A percentile compares a stretch with the other conserved stretches of the same genome.
phyloP scores from a whole-genome alignment of 345 rosid genomes.

The Eucalyptus curtisii region DNA sequence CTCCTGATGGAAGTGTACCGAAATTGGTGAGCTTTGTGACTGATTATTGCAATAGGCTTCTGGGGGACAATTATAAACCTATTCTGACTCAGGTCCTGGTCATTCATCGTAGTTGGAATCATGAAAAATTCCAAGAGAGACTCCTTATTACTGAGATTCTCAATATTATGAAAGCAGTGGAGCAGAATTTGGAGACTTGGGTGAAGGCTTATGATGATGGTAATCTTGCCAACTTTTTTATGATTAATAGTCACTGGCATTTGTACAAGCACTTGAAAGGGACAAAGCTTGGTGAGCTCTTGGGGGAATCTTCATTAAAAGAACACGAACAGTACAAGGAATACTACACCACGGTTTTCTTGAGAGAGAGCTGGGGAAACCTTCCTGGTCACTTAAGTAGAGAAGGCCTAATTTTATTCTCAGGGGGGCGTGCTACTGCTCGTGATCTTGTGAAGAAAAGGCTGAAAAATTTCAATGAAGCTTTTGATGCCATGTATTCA shows the following conservation, averaged over 20 bases:
- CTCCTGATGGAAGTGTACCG: slow-evolving; percentile 74
- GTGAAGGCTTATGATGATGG: slow-evolving; percentile 59
- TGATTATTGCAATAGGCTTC: slow-evolving; percentile 76
- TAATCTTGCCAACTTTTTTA: slow-evolving; percentile 52
- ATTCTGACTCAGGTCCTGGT: slow-evolving; percentile 67
- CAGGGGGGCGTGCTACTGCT: slow-evolving; percentile 98
- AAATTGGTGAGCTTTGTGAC: slow-evolving; percentile 73
- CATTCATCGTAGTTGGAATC: slow-evolving; percentile 94
- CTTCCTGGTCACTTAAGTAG: slow-evolving; percentile 85
- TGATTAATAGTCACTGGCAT: slow-evolving; percentile 93
- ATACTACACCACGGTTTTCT: slow-evolving; percentile 43
- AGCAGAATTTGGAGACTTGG: slow-evolving; percentile 73
- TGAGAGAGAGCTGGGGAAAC: slow-evolving; percentile 89
- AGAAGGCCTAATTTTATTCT: slow-evolving; percentile 91
- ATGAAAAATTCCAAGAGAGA: slow-evolving; percentile 78
- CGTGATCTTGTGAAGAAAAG: slow-evolving; percentile 99
- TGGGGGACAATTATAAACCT: slow-evolving; percentile 79
- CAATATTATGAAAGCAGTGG: slow-evolving; percentile 59
- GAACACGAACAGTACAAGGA: slow-evolving; percentile 87
- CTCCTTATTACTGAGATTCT: slow-evolving; percentile 60
- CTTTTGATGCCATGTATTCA: slow-evolving; percentile 75
- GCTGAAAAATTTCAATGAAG: slow-evolving; percentile 76
- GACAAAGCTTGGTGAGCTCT: slow-evolving; percentile 64
- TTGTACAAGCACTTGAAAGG: slow-evolving; percentile 79
- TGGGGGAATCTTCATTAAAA: slow-evolving; percentile 75